Conservation (phyloP, 2,329 filamentous ascomycete species). For the Nemania sp. region DNA sequence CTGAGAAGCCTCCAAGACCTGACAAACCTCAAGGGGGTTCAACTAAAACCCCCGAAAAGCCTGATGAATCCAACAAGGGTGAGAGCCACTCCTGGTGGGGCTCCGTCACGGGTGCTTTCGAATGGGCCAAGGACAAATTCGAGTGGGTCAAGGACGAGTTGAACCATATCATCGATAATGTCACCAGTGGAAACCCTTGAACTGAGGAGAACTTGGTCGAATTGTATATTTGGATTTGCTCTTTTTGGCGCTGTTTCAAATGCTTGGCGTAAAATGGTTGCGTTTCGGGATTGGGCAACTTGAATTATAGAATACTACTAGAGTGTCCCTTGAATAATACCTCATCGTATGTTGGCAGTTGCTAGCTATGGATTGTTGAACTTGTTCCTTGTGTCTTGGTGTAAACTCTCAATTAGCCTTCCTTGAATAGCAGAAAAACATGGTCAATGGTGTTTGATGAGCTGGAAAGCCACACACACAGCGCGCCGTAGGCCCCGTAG, state of each 20-base stretch:
- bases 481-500: too few relatives aligned
- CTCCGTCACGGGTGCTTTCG: constrained; percentile 20
- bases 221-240: constrained; percentile 2
- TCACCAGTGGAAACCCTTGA: constrained; percentile 21
- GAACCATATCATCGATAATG: constrained; percentile 28
- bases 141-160: constrained; percentile 36
- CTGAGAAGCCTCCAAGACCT: background rate
- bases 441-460: too few relatives aligned
- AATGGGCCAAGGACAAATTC: constrained; percentile 34
- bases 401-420: too few relatives aligned
- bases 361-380: background rate
- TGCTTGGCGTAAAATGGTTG: constrained; percentile 11
- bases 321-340: background rate
- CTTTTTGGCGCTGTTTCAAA: background rate
- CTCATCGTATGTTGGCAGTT: background rate
- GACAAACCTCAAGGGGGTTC: constrained; percentile 9
- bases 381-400: too few relatives aligned
- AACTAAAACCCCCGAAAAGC: constrained; percentile 14
- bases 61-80: constrained; percentile 1
- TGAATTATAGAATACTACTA: background rate
- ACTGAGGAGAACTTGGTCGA: background rate
- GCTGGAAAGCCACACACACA: too few relatives aligned
- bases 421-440: too few relatives aligned
- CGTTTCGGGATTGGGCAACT: background rate
- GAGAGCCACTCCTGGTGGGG: constrained; percentile 31